Conservation (phyloP, 2,329 filamentous ascomycete genomes). For the Diplodia corticola region DNA sequence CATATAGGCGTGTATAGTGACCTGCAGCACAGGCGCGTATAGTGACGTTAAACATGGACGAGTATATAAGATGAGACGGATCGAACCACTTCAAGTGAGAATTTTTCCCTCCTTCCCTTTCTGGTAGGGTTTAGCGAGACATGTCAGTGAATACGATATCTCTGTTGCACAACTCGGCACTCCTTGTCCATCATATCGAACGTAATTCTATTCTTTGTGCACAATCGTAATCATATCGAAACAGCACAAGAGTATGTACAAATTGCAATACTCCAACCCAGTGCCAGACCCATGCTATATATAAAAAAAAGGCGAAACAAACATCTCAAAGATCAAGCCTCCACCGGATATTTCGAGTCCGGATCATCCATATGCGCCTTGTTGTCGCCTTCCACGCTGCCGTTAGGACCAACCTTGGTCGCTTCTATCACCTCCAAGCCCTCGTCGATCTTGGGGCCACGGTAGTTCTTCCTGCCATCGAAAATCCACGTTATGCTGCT, state of each 20-base stretch:
- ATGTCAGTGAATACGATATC: no score
- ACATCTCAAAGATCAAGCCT: neutral
- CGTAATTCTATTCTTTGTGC: neutral
- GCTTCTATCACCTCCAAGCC: conserved; percentile 46
- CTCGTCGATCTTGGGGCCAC: conserved; percentile 46
- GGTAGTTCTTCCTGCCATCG: conserved; percentile 62
- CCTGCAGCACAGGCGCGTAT: no score
- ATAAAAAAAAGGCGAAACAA: neutral
- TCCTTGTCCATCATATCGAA: neutral
- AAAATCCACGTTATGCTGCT: conserved; percentile 61
- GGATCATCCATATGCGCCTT: neutral
- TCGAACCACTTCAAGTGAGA: no score
- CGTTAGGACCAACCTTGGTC: conserved; percentile 26
- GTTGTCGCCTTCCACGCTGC: neutral
- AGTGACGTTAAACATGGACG: no score
- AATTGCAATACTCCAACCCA: neutral
- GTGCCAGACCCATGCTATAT: neutral
- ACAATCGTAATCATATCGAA: neutral
- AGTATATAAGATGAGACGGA: no score
- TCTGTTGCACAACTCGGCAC: no score
- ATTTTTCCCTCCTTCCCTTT: no score
- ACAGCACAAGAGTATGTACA: no score
- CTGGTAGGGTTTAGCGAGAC: no score
- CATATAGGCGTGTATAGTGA: no score
- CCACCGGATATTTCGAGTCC: neutral